Evolutionary conservation across 1,139 yeast genomes (phyloP).

Genomic region (Blastobotrys niveus): DNA sequence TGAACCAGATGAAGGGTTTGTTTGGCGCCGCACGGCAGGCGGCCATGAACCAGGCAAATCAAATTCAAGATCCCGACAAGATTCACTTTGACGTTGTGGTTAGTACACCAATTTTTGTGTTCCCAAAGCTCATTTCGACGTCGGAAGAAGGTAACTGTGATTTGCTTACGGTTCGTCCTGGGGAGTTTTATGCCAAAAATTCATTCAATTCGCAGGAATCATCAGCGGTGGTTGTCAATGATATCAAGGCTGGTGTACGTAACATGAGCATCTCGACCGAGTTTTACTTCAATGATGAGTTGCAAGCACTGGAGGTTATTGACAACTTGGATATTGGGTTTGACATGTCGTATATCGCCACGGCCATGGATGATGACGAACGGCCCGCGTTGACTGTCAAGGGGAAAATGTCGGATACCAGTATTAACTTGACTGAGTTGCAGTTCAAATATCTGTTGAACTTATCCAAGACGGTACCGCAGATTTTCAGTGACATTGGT

Average conservation of each 20-base stretch:
- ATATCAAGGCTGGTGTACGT: constrained; percentile 60
- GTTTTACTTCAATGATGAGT: constrained; percentile 43
- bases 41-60: constrained; percentile 65
- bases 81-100: constrained; percentile 68
- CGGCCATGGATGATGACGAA: constrained; percentile 28
- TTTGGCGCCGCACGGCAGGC: constrained; percentile 86
- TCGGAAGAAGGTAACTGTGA: constrained; percentile 47
- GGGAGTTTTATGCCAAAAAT: constrained; percentile 74
- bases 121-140: constrained; percentile 50
- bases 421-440: constrained; percentile 65
- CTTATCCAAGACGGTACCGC: constrained; percentile 52
- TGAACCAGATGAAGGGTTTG: constrained; percentile 77
- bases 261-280: constrained; percentile 61
- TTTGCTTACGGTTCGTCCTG: constrained; percentile 64
- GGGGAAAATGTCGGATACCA: constrained; percentile 64
- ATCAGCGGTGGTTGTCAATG: constrained; percentile 33
- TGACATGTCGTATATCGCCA: constrained; percentile 51
- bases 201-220: constrained; percentile 39
- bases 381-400: constrained; percentile 50
- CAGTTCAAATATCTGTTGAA: constrained; percentile 60
- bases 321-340: constrained; percentile 64
- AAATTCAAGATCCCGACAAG: constrained; percentile 54
- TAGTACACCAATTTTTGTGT: constrained; percentile 75
- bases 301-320: constrained; percentile 59
- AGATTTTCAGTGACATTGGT: constrained; percentile 46